Conservation (phyloP, 2,329 filamentous ascomycete genomes). For the Clathrospora elynae region DNA sequence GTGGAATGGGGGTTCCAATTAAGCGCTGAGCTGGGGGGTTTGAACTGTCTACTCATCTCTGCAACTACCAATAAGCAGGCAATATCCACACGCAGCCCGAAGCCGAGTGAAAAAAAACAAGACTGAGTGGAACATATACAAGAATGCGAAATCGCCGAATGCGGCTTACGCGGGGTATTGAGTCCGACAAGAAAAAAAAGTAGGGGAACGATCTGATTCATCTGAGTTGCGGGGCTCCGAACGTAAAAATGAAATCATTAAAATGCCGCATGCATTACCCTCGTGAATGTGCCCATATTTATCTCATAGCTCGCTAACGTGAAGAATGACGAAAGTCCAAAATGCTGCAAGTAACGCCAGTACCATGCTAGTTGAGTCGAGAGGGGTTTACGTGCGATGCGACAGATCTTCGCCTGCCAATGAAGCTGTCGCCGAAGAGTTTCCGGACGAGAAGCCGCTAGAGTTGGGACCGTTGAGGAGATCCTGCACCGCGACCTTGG, state of each 20-base stretch:
- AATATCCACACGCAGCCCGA: slow-evolving; percentile 16
- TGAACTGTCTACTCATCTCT: slow-evolving; percentile 32
- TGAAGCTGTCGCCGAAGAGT: slow-evolving; percentile 78
- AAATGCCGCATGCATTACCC: slow-evolving; percentile 33
- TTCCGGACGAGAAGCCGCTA: slow-evolving; percentile 72
- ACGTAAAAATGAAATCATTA: slow-evolving; percentile 38
- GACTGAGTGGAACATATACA: slow-evolving; percentile 42
- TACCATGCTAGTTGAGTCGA: slow-evolving; percentile 30
- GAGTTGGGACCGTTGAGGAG: slow-evolving; percentile 65
- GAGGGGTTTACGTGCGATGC: slow-evolving; percentile 40
- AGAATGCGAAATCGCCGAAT: slow-evolving; percentile 35
- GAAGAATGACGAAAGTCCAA: slow-evolving; percentile 30
- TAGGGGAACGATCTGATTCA: slow-evolving; percentile 31
- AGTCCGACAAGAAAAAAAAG: slow-evolving; percentile 38
- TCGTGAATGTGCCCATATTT: slow-evolving; percentile 34
- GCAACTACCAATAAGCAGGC: slow-evolving; percentile 39
- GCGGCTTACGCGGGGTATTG: slow-evolving; percentile 45
- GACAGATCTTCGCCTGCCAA: slow-evolving; percentile 64
- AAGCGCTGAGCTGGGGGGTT: slow-evolving; percentile 41
- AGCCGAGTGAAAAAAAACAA: slow-evolving; percentile 29
- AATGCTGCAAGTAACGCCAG: slow-evolving; percentile 45
- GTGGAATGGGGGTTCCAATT: slow-evolving; percentile 38
- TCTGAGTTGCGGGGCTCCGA: slow-evolving; percentile 17
- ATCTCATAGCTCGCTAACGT: slow-evolving; percentile 45
- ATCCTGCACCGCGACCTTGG: slow-evolving; percentile 86